phyloP scores from a whole-genome alignment of 208 protist species.

The Leptomonas pyrrhocoris region DNA sequence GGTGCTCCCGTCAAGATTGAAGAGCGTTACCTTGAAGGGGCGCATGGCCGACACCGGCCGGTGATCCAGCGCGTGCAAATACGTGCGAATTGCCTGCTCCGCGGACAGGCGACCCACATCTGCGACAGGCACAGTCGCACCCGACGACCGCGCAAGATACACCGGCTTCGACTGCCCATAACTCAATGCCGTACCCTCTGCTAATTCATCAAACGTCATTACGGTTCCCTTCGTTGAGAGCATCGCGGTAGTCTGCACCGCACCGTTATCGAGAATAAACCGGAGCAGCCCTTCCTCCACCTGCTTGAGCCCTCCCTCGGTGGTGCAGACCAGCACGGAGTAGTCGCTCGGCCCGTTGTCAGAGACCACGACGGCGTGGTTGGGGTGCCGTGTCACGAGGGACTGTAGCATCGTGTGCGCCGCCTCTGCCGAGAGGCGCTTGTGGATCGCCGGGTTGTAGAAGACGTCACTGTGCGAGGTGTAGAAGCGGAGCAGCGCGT shows the following conservation, averaged over 20 bases:
- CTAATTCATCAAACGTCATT: slow-evolving; percentile 91
- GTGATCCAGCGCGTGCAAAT: slow-evolving; percentile 62
- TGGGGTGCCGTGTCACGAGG: slow-evolving; percentile 59
- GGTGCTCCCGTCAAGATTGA: slow-evolving; percentile 84
- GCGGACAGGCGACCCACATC: slow-evolving; percentile 74
- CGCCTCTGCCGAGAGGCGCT: slow-evolving; percentile 56
- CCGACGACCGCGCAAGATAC: slow-evolving; percentile 41
- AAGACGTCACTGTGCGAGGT: slow-evolving; percentile 76
- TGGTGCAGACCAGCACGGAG: slow-evolving; percentile 76
- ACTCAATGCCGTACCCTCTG: slow-evolving; percentile 34
- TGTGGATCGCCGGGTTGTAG: slow-evolving; percentile 61
- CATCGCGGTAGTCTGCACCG: slow-evolving; percentile 77
- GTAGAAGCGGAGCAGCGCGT: slow-evolving; percentile 69
- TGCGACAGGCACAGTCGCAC: slow-evolving; percentile 45
- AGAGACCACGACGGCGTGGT: slow-evolving; percentile 54
- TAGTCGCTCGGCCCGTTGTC: slow-evolving; percentile 42
- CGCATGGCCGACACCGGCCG: slow-evolving; percentile 60
- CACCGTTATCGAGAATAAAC: slow-evolving; percentile 80
- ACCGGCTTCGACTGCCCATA: slow-evolving; percentile 23
- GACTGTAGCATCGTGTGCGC: slow-evolving; percentile 68
- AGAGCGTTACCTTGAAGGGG: slow-evolving; percentile 85
- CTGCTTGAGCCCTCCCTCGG: slow-evolving; percentile 62
- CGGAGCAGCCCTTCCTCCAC: slow-evolving; percentile 72
- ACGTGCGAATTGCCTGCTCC: slow-evolving; percentile 77
- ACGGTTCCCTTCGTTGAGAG: slow-evolving; percentile 79